Conservation (phyloP, 139 green algal genomes). For the Chlamydomonas sp. region DNA sequence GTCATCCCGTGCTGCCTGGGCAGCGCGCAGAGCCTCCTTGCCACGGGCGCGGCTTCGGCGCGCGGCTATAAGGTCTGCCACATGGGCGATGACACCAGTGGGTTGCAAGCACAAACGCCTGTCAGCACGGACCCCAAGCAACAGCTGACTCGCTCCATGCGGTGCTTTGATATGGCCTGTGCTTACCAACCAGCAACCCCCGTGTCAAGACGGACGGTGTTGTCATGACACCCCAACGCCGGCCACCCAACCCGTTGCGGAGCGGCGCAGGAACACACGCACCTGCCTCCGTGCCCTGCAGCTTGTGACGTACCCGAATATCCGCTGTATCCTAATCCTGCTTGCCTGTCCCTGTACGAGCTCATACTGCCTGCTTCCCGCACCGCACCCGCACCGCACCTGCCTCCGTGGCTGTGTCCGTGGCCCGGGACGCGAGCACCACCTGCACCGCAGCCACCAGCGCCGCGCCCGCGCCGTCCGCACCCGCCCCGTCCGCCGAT, state of each 20-base stretch:
- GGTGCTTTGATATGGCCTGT: too few relatives aligned
- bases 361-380: too few relatives aligned
- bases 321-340: too few relatives aligned
- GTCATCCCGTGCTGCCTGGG: background rate
- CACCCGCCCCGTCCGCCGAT: background rate
- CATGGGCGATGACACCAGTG: background rate
- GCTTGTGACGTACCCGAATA: too few relatives aligned
- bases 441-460: slow-evolving; percentile 21
- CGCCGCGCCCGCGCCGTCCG: background rate
- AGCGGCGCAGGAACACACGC: too few relatives aligned
- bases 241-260: too few relatives aligned
- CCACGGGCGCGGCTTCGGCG: slow-evolving; percentile 8
- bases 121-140: background rate
- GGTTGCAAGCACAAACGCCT: background rate
- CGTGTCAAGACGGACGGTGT: too few relatives aligned
- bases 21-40: slow-evolving; percentile 17
- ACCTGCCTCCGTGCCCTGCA: too few relatives aligned
- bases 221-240: too few relatives aligned
- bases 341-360: too few relatives aligned
- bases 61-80: slow-evolving; percentile 13
- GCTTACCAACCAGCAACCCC: too few relatives aligned
- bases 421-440: background rate
- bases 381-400: background rate
- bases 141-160: background rate
- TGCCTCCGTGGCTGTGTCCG: background rate